Base-by-base conservation (phyloP, 768 basidiomycete genomes). In the Guyanaporus albipodus region DNA sequence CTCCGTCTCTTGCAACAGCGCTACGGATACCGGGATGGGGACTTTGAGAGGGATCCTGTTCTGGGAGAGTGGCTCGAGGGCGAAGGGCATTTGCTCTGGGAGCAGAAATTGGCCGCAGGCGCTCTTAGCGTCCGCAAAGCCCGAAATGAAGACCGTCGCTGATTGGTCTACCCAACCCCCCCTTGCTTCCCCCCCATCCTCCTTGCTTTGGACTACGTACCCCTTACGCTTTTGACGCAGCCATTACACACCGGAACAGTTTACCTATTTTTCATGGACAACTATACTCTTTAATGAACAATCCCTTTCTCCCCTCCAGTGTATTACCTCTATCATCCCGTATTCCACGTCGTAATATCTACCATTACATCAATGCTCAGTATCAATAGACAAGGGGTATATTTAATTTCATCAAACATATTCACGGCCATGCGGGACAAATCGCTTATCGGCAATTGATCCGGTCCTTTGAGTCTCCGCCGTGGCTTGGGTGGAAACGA, bases 21-120 rank as follows among this genome's bases (percentile, higher is more conserved):
- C 32, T 92, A 87, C 59, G 77, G 76, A 22, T 92, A 92, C 66
- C 77, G 77, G 44, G 89, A 92, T 63, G 89, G 89, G 1, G 89
- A 92, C 60, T 92, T 92, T 55, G 90, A 92, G 56, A 77, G 83
- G 38, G 77, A 88, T 53, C 66, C 81, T 1, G 48, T 63, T 33
- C 78, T 80, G 0, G 83, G 83, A 11, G 73, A 76, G 27, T 92
- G 90, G 90, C 34, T 73, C 14, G 76, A 77, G 12, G 82, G 77
- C 23, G 85, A 91, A 61, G 82, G 82, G 11, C 79, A 77, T 34
- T 59, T 62, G 17, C 44, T 61, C 18, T 90, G 87, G 87, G 83
- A 87, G 55, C 74, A 76, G 41, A 78, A 77, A 59, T 73, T 69
- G 12, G 62, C 65, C 2, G 54, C 69, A 2, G 74, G 75, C 14